Conservation (phyloP, 768 basidiomycete genomes). For the Gautieria morchelliformis region DNA sequence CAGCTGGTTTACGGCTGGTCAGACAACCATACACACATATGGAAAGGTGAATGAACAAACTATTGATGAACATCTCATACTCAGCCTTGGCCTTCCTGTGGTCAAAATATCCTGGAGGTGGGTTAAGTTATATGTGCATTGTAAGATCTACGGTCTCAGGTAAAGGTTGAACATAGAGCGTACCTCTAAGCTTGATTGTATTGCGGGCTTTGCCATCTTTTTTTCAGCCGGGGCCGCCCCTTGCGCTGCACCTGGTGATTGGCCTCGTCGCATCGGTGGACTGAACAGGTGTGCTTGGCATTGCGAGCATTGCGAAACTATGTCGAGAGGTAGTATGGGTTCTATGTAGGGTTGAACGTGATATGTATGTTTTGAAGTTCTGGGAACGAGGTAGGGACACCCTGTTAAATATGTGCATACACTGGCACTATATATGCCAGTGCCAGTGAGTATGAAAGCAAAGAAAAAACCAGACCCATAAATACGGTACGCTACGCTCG, state of each 20-base stretch:
- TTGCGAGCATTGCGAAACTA: background rate
- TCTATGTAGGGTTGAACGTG: background rate
- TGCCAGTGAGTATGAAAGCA: too few species aligned
- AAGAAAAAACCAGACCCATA: too few species aligned
- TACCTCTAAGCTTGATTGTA: constrained; percentile 1
- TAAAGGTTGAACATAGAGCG: background rate
- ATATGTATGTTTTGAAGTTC: background rate
- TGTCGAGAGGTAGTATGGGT: background rate
- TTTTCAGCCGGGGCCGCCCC: background rate
- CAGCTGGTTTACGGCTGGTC: constrained; percentile 48
- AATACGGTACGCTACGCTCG: too few species aligned
- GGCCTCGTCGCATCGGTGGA: background rate
- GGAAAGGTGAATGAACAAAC: constrained; percentile 32
- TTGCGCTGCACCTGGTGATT: background rate
- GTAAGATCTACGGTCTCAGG: background rate
- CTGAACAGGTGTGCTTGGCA: constrained; percentile 7
- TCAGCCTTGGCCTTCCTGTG: constrained; percentile 79
- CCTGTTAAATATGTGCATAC: background rate
- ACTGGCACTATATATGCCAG: background rate
- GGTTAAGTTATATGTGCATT: constrained; percentile 49
- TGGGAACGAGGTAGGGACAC: background rate
- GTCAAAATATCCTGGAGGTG: constrained; percentile 79
- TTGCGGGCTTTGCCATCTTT: background rate
- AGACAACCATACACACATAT: background rate
- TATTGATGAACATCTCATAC: constrained; percentile 69